These are phyloP conservation scores for Zelopaecilomyces penicillatus DNA, from an alignment of 2,329 filamentous ascomycete species.

Conservation along the genomic window DNA sequence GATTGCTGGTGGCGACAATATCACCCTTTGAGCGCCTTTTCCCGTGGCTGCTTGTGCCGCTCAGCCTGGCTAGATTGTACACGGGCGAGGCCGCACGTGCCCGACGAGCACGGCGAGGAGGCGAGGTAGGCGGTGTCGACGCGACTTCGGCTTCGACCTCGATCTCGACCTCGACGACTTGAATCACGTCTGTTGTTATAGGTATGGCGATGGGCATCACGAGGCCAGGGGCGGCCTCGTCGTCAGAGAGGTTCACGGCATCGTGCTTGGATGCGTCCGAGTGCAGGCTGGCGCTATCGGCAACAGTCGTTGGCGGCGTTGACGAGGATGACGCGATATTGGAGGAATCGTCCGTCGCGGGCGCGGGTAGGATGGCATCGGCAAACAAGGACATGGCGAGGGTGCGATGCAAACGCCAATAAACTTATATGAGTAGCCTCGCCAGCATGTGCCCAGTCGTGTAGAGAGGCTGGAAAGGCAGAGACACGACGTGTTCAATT, in stretches of 20 bases:
- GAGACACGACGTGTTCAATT: too few species aligned
- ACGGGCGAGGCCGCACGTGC: constrained; percentile 47
- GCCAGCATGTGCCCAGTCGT: constrained; percentile 1
- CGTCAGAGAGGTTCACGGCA: constrained; percentile 23
- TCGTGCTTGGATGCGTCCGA: constrained; percentile 35
- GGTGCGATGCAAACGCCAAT: constrained; percentile 1
- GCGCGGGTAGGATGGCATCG: constrained; percentile 23
- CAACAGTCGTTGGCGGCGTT: constrained; percentile 59
- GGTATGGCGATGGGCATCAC: constrained; percentile 8
- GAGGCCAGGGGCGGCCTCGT: constrained; percentile 14
- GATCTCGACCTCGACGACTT: too few species aligned
- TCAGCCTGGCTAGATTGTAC: constrained; percentile 59
- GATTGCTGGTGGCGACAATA: constrained; percentile 33
- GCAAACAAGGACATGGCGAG: constrained; percentile 24
- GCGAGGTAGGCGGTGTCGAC: constrained; percentile 10
- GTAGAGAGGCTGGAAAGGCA: too few species aligned
- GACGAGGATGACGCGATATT: constrained; percentile 50
- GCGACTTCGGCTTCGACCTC: neutral
- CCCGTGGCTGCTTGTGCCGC: constrained; percentile 53
- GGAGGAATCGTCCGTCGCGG: constrained; percentile 34
- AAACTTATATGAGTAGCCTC: neutral
- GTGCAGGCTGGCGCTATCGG: constrained; percentile 51
- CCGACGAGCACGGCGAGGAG: constrained; percentile 43
- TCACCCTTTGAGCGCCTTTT: constrained; percentile 47
- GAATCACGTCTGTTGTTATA: neutral